Conservation (phyloP, 2,329 filamentous ascomycete species). For the Sarocladiaceae sp. region DNA sequence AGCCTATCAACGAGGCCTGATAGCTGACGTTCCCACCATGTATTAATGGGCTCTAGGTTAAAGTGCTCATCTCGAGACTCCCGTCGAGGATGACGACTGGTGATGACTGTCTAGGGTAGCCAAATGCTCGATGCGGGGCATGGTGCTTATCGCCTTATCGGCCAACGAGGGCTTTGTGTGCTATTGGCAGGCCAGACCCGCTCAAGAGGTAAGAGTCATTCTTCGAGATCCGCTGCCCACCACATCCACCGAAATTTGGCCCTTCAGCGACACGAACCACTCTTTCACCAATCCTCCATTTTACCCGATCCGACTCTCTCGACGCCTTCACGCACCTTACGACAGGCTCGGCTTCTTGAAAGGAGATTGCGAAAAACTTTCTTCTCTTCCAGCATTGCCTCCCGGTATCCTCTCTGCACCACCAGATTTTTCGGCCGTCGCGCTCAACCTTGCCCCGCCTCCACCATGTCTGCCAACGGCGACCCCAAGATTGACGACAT, state of each 20-base stretch:
- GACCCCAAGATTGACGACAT: constrained; percentile 65
- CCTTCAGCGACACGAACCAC: constrained; percentile 10
- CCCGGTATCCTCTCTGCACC: not conserved
- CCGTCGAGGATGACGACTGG: too few relatives aligned
- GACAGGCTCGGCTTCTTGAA: too few relatives aligned
- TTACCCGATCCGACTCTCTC: not conserved
- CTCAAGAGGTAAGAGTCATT: constrained; percentile 36
- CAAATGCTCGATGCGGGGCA: not conserved
- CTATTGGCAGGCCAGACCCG: constrained; percentile 17
- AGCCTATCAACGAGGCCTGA: too few relatives aligned
- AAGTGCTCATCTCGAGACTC: too few relatives aligned
- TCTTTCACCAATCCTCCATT: constrained; percentile 4
- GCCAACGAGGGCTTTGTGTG: constrained; percentile 12
- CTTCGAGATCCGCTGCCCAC: constrained; percentile 20
- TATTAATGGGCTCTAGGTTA: too few relatives aligned
- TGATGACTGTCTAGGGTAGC: constrained; percentile 3
- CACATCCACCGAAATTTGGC: constrained; percentile 23
- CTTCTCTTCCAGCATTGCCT: not conserved
- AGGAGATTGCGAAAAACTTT: too few relatives aligned
- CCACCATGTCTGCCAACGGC: constrained; percentile 48
- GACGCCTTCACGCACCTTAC: not conserved
- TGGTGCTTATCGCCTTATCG: constrained; percentile 34
- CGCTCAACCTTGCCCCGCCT: constrained; percentile 22
- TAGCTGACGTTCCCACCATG: too few relatives aligned
- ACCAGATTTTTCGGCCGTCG: constrained; percentile 4